Evolutionary conservation across 2,329 filamentous ascomycete genomes (phyloP).

Genomic region (Cladophialophora bantiana): DNA sequence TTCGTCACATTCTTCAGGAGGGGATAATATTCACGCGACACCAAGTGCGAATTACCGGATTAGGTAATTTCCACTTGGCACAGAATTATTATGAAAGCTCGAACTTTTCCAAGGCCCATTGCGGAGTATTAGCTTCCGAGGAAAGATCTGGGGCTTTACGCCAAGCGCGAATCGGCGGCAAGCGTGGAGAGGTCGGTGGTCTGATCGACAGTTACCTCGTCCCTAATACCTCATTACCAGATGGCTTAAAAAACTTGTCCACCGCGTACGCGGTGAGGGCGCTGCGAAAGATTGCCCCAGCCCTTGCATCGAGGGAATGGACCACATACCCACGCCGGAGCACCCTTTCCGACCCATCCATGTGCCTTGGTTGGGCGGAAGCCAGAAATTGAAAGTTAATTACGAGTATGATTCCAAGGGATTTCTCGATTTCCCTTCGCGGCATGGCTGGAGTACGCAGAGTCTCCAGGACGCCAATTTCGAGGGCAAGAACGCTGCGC

Average conservation of each 20-base stretch:
- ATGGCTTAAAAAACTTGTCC: not conserved
- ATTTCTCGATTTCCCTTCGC: slow-evolving; percentile 5
- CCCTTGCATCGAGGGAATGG: not conserved
- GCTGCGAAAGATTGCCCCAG: not conserved
- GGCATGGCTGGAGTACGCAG: not conserved
- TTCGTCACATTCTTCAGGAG: not conserved
- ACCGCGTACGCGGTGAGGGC: not conserved
- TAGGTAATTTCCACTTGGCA: not conserved
- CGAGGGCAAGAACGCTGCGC: not conserved
- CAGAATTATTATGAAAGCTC: not conserved
- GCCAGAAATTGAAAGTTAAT: not conserved
- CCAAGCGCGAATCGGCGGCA: not conserved
- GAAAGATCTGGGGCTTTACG: not conserved
- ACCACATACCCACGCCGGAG: slow-evolving; percentile 1
- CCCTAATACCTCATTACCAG: not conserved
- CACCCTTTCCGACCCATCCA: not conserved
- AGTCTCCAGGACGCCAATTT: not conserved
- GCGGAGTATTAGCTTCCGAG: not conserved
- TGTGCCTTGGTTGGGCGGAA: slow-evolving; percentile 3
- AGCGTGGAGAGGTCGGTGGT: not conserved
- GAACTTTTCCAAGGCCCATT: not conserved
- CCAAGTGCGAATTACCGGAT: not conserved
- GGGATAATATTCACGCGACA: not conserved
- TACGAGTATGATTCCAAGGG: not conserved
- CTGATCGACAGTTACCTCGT: not conserved